Conservation (phyloP, 371 early-diverging fungal genomes). For the Rhizopus stolonifer region DNA sequence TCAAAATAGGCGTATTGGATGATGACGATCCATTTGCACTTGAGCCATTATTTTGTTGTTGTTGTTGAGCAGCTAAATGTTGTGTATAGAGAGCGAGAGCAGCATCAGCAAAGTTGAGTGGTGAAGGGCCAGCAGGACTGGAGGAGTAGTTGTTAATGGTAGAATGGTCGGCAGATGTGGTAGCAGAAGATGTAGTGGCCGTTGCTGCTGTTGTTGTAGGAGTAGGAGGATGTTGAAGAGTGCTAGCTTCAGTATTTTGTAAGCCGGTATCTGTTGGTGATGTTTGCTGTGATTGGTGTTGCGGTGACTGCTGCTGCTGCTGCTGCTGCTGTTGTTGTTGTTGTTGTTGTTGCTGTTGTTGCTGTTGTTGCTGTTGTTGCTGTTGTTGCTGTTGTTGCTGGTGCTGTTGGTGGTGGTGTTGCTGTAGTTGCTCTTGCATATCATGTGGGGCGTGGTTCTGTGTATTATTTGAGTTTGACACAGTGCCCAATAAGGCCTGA, state of each 20-base stretch:
- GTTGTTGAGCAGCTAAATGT: slow-evolving; percentile 15
- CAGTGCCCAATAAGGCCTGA: slow-evolving; percentile 33
- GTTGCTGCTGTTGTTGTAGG: slow-evolving; percentile 1
- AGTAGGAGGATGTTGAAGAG: neutral
- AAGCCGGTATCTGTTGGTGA: neutral
- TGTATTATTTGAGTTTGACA: neutral
- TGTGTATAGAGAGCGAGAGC: slow-evolving; percentile 43
- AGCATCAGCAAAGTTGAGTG: slow-evolving; percentile 41
- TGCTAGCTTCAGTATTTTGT: neutral
- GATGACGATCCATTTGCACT: slow-evolving; percentile 2
- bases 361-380: neutral
- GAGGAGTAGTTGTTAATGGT: neutral
- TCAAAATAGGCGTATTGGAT: slow-evolving; percentile 15
- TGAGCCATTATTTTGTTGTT: neutral
- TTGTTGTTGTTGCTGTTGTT: slow-evolving; percentile 1
- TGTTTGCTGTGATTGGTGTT: neutral
- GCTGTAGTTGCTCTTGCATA: neutral
- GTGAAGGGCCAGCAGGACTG: slow-evolving; percentile 6
- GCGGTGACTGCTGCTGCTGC: slow-evolving; percentile 1
- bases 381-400: slow-evolving; percentile 5
- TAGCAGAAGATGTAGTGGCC: neutral
- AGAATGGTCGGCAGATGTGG: neutral
- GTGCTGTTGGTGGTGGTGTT: slow-evolving; percentile 11
- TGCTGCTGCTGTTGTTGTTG: slow-evolving; percentile 12
- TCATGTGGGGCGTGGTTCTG: neutral